Base-by-base conservation (phyloP, 257 asterid genomes). In the Prunella vulgaris region DNA sequence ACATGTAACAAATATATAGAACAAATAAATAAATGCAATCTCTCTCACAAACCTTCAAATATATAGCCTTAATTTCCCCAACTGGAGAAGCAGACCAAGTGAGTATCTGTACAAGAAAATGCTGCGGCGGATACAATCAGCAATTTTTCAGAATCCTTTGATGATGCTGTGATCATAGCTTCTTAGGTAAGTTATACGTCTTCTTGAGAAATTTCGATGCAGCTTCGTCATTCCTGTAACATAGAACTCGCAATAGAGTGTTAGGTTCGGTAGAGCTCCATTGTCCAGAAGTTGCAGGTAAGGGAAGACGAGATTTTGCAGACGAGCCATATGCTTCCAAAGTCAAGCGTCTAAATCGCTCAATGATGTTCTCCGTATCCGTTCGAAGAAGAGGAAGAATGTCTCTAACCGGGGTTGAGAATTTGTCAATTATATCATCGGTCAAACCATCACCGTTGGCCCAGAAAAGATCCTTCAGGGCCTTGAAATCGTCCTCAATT, bases 381-480 rank as follows among this genome's bases (percentile, higher is more conserved):
- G 87, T 62, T 72, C 85, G 72, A 66, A 89, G 78, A 15, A 94
- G 93, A 1, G 97, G 95, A 67, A 94, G 80, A 46, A 91, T 82
- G 5, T 87, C 97, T 64, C 93, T 79, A 0, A 74, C 93, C 0
- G 89, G 77, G 13, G 86, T 62, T n/a, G 97, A 89, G 44, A 86
- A 86, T 67, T 91, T 91, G 38, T 86, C 81, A 9, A 91, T 86
- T 52, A 89, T 74, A 61, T 91, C 96, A 20, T 76, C 75, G 1
- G 97, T 90, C 78, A 94, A 80, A 59, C 99, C 97, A 62, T 91
- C 97, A 12, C 99, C 97, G 33, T 94, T 82, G 18, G 99, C 97
- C 87, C 82, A 91, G 84, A 91, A 94, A 5, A 94, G 84, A 70
- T 91, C 96, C 83, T 87, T 85, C 5, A 94, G 82, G 32, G 93